A percentile compares a stretch with the other conserved stretches of the same genome.
Evolutionary conservation across 768 basidiomycete genomes (phyloP).

Genomic region (Agaricus subrufescens): DNA sequence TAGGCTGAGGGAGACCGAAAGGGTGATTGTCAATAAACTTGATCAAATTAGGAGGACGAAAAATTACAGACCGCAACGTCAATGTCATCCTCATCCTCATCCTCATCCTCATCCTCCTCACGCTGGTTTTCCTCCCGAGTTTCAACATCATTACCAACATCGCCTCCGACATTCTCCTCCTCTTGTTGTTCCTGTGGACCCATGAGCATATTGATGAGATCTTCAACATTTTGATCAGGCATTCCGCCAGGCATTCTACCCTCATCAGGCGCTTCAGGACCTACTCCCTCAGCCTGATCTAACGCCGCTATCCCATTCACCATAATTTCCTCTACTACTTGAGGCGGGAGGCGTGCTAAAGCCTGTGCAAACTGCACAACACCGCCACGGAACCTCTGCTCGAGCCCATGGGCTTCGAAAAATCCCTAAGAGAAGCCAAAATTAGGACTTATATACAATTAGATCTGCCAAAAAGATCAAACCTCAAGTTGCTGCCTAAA

Average conservation of each 20-base stretch:
- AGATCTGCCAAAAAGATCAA: conserved; percentile 2
- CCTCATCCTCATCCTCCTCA: conserved; percentile 34
- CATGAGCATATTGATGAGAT: conserved; percentile 16
- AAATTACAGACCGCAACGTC: conserved; percentile 41
- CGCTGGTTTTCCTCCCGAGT: conserved; percentile 27
- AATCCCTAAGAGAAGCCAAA: conserved; percentile 30
- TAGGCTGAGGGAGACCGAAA: conserved; percentile 32
- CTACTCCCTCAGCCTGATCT: conserved; percentile 22
- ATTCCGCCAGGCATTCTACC: conserved; percentile 40
- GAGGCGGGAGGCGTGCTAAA: conserved; percentile 49
- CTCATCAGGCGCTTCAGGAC: conserved; percentile 17
- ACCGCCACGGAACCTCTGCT: conserved; percentile 58
- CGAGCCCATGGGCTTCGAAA: conserved; percentile 52
- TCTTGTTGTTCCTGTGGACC: conserved; percentile 17
- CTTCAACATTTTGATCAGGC: conserved; percentile 23
- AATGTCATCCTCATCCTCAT: conserved; percentile 16
- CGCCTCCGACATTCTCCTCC: conserved; percentile 37
- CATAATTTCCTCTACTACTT: conserved; percentile 59
- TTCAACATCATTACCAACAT: conserved; percentile 37
- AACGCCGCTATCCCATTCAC: conserved; percentile 32
- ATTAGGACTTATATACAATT: not conserved
- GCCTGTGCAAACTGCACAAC: conserved; percentile 59
- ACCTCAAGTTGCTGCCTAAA: conserved; percentile 57
- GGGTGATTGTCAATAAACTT: not conserved
- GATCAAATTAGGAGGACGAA: not conserved